These are phyloP conservation scores for Oldenlandia corymbosa DNA, from an alignment of 257 asterid species.

Conservation along the genomic window DNA sequence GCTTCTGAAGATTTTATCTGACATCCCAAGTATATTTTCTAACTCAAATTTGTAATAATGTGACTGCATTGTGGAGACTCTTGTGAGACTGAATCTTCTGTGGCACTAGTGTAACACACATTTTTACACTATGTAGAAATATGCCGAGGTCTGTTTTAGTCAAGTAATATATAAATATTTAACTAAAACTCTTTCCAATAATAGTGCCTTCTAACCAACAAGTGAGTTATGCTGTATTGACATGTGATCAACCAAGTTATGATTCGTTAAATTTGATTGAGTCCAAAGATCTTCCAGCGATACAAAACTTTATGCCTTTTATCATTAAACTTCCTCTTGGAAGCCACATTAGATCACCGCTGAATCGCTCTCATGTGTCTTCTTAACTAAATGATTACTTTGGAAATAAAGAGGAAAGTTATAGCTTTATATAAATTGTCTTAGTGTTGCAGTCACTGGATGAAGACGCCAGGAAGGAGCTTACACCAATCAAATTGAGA, in stretches of 20 bases:
- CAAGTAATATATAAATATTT: no score
- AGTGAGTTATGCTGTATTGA: no score
- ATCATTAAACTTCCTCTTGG: neutral
- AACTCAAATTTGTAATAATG: neutral
- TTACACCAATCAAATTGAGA: conserved; percentile 89
- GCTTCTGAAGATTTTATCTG: neutral
- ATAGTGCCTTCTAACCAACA: no score
- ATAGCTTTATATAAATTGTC: conserved; percentile 33
- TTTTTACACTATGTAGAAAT: no score
- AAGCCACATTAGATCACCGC: neutral
- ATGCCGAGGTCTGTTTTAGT: no score
- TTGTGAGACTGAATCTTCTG: no score
- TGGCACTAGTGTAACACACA: no score
- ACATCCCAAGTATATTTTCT: no score
- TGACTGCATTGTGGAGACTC: neutral
- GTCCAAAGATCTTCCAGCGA: neutral
- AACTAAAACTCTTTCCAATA: no score
- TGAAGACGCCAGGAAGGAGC: conserved; percentile 80
- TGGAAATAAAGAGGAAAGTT: conserved; percentile 6
- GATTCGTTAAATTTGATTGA: neutral
- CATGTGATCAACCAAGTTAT: neutral
- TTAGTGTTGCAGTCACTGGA: conserved; percentile 95
- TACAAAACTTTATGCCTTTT: neutral
- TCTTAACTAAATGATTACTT: conserved; percentile 1
- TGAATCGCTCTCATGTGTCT: neutral